Evolutionary conservation across 169 alveolate genomes (phyloP), one percentile per base, ranked within the genome.

Genomic region (Eimeria brunetti): DNA sequence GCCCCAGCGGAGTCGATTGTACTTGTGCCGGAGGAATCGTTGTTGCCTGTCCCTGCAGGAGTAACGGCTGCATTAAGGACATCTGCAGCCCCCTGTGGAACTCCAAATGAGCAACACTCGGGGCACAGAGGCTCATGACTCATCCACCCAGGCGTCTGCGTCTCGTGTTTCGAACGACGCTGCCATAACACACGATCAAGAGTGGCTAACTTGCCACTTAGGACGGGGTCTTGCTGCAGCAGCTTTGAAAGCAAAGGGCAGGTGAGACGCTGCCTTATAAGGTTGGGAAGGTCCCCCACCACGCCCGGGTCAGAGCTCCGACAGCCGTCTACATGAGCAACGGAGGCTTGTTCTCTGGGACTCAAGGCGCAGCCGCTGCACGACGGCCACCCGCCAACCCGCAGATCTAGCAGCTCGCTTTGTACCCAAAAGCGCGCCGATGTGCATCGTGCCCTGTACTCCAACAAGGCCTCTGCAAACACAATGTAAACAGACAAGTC

Each of bases 111-210:
- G 60, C 92, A 85, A 60, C 92, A 49, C 1, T 85, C 92, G 12
- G 92, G 92, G 60, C 92, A 85, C 60, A 41, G 81, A 12, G 92
- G 62, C 56, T 85, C 92, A 62, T 85, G 92, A 16, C 92, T 62
- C 92, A 85, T 85, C 92, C 92, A 85, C 16, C 92, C 92, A 20
- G 92, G 69, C 49, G 92, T 85, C 76, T 56, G 92, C 44, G 92
- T 49, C 92, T 85, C 92, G 80, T 85, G 92, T 60, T 85, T 85
- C 62, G 92, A 85, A 7, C 92, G 92, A 22, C 92, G 92, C 81
- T 85, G 81, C 92, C 92, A 85, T 62, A 85, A 20, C 92, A 85
- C 92, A 33, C 69, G 92, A 62, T 85, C 92, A n/a, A 85, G 92
- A 14, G 92, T 85, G 80, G 92, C 92, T 56, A 85, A 56, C 81